Conservation (phyloP, 805 yeast genomes). For the Torulaspora gathmanii region DNA sequence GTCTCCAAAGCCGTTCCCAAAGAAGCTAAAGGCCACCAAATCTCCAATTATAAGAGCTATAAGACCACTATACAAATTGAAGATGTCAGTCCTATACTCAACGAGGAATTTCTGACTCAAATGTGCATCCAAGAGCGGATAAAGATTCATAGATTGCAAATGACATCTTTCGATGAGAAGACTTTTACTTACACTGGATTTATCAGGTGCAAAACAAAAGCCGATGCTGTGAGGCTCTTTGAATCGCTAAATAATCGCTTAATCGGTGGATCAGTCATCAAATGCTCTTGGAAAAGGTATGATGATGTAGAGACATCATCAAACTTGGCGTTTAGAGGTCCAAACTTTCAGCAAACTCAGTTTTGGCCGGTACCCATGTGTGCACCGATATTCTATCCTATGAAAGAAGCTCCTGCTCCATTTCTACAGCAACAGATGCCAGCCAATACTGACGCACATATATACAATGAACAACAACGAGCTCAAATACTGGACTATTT, state of each 20-base stretch:
- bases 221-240: slow-evolving; percentile 23
- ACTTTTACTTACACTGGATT: slow-evolving; percentile 27
- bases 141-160: slow-evolving; percentile 13
- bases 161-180: slow-evolving; percentile 17
- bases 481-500: slow-evolving; percentile 20
- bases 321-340: not conserved
- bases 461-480: slow-evolving; percentile 6
- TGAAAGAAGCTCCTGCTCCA: not conserved
- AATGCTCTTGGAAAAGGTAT: slow-evolving; percentile 22
- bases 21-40: slow-evolving; percentile 7
- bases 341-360: slow-evolving; percentile 3
- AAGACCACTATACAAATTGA: slow-evolving; percentile 22
- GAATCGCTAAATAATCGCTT: slow-evolving; percentile 24
- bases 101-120: slow-evolving; percentile 25
- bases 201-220: slow-evolving; percentile 21
- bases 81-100: slow-evolving; percentile 31
- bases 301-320: not conserved
- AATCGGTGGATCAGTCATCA: slow-evolving; percentile 29
- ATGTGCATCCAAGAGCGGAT: slow-evolving; percentile 29
- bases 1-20: slow-evolving; percentile 26
- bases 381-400: slow-evolving; percentile 5
- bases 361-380: slow-evolving; percentile 6
- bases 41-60: slow-evolving; percentile 5
- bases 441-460: not conserved
- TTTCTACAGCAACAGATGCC: not conserved